Conservation (phyloP, 2,329 filamentous ascomycete genomes). For the Remersonia thermophila region DNA sequence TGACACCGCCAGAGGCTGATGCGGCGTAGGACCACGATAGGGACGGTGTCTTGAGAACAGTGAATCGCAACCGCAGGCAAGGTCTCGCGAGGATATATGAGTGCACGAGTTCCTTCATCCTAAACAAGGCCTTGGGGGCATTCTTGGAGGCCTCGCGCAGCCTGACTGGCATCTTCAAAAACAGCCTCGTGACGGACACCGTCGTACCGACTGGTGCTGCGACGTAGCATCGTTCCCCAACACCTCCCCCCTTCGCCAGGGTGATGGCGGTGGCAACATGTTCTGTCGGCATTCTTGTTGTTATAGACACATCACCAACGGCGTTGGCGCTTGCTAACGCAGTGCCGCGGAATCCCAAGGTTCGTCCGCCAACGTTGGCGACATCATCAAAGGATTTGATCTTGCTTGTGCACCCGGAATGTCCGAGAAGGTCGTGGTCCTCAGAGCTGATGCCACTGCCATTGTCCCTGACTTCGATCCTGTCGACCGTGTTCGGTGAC, state of each 20-base stretch:
- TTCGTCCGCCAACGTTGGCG: constrained; percentile 39
- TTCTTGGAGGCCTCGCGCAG: constrained; percentile 45
- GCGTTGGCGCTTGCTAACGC: constrained; percentile 55
- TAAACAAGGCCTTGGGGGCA: constrained; percentile 41
- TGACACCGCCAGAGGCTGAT: constrained; percentile 32
- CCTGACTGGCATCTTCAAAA: constrained; percentile 51
- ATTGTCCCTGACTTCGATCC: constrained; percentile 60
- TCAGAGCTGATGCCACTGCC: constrained; percentile 54
- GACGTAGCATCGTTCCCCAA: constrained; percentile 24
- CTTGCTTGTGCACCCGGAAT: constrained; percentile 63
- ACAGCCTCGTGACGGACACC: constrained; percentile 47
- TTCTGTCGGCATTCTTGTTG: constrained; percentile 51
- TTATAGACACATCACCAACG: constrained; percentile 47
- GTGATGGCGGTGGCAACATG: constrained; percentile 40
- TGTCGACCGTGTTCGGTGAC: constrained; percentile 53
- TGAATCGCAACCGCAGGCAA: constrained; percentile 47
- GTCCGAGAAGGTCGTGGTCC: constrained; percentile 52
- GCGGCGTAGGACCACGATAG: constrained; percentile 53
- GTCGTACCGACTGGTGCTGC: constrained; percentile 57
- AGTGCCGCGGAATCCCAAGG: constrained; percentile 66
- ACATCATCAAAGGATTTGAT: constrained; percentile 53
- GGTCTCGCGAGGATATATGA: constrained; percentile 56
- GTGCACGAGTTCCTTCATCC: constrained; percentile 47
- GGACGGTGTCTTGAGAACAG: constrained; percentile 40
- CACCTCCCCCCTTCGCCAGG: constrained; percentile 31